These are phyloP conservation scores for Huntiella abstrusa DNA, from an alignment of 2,329 filamentous ascomycete species.

Conservation along the genomic window DNA sequence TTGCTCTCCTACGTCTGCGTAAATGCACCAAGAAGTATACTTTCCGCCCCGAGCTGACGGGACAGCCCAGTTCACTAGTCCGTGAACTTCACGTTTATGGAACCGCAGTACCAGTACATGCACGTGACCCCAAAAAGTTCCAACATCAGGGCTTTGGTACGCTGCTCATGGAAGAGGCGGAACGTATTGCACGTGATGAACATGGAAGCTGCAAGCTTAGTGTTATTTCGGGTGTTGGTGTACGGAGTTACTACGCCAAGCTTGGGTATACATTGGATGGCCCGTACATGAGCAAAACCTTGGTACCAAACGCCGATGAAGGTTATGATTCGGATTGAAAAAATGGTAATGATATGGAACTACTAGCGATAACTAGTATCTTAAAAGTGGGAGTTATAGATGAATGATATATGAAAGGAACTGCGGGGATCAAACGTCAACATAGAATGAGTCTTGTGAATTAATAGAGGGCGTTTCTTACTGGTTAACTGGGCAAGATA, in stretches of 20 bases:
- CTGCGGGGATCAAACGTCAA: background rate
- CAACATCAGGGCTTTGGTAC: constrained; percentile 97
- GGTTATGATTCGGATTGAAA: constrained; percentile 4
- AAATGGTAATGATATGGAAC: background rate
- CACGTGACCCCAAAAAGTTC: constrained; percentile 86
- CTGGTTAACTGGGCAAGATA: background rate
- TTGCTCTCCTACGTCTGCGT: constrained; percentile 69
- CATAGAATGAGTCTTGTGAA: background rate
- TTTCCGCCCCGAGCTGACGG: constrained; percentile 69
- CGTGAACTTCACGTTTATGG: constrained; percentile 94
- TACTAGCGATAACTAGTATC: background rate
- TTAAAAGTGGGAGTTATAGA: constrained; percentile 10
- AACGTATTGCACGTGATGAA: constrained; percentile 84
- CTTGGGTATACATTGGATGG: constrained; percentile 89
- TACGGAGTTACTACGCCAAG: constrained; percentile 84
- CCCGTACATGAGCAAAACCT: constrained; percentile 51
- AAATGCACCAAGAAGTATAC: constrained; percentile 88
- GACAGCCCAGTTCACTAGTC: constrained; percentile 79
- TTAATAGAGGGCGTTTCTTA: background rate
- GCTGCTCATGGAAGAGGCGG: constrained; percentile 91
- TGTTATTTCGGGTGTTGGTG: constrained; percentile 94
- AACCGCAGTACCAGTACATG: constrained; percentile 91
- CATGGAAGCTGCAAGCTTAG: constrained; percentile 88
- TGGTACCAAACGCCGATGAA: constrained; percentile 1
- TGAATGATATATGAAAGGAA: background rate